phyloP scores from a whole-genome alignment of 148 eudicot genomes.

The Cornus florida region DNA sequence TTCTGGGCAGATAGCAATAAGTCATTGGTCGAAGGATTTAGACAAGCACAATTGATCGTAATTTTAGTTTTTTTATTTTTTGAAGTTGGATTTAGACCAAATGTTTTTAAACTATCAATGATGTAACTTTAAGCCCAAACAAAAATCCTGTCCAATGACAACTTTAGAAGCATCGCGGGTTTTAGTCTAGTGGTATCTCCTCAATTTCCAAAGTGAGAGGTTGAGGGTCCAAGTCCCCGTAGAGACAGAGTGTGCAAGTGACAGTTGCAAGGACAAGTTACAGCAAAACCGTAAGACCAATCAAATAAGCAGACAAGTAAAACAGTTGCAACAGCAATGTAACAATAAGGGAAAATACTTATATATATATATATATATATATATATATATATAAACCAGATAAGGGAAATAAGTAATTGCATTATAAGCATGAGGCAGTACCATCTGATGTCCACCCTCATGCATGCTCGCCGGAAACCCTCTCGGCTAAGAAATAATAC shows the following conservation, averaged over 20 bases:
- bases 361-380: no score
- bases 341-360: background rate
- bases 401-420: background rate
- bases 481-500: constrained; percentile 92
- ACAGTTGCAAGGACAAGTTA: background rate
- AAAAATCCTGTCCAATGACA: background rate
- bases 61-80: background rate
- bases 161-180: background rate
- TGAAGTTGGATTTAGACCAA: background rate
- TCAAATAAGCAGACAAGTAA: background rate
- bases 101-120: background rate
- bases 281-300: background rate
- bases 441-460: constrained; percentile 84
- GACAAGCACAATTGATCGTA: no score
- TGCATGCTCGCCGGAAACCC: constrained; percentile 95
- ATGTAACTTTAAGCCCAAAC: background rate
- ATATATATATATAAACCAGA: no score
- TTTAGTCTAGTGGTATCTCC: no score
- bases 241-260: no score
- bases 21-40: no score
- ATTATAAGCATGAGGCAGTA: constrained; percentile 24
- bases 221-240: no score
- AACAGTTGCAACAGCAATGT: background rate
- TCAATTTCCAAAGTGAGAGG: no score
- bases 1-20: no score